These are phyloP conservation scores for Pseudodiploospora longispora DNA, from an alignment of 2,329 filamentous ascomycete species.

Conservation along the genomic window DNA sequence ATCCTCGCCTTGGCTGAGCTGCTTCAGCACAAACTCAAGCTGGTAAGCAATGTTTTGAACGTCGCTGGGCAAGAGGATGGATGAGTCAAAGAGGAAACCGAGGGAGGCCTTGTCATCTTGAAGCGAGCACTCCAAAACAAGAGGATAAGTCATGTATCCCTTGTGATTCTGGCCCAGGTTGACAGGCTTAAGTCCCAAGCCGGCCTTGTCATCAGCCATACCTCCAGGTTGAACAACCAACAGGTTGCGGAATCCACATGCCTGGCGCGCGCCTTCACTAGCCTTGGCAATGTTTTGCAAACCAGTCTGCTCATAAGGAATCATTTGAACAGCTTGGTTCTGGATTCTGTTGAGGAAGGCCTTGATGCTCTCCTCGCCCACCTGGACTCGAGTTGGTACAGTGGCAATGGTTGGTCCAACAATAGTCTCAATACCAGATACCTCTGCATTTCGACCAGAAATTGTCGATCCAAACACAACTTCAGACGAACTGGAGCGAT, in stretches of 20 bases:
- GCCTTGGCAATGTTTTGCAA: conserved; percentile 18
- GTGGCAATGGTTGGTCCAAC: conserved; percentile 20
- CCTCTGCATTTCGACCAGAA: conserved; percentile 15
- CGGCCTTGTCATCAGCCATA: background rate
- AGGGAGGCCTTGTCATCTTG: no score
- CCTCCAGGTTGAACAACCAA: background rate
- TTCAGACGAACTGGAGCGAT: conserved; percentile 16
- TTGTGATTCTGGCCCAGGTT: no score
- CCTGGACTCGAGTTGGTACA: conserved; percentile 16
- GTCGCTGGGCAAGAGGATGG: no score
- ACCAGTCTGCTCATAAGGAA: conserved; percentile 22
- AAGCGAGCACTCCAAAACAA: no score
- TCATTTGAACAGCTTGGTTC: conserved; percentile 16
- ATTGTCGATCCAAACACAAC: conserved; percentile 18
- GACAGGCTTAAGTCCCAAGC: background rate
- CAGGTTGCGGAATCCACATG: background rate
- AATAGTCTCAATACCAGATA: conserved; percentile 17
- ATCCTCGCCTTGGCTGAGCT: background rate
- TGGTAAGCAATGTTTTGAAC: background rate
- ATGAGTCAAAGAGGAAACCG: conserved; percentile 15
- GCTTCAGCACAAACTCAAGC: background rate
- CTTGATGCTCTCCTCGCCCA: background rate
- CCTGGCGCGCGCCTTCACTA: background rate
- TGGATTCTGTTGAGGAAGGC: conserved; percentile 20
- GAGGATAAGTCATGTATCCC: no score